Evolutionary conservation across 2,329 filamentous ascomycete species (phyloP).

Genomic region (Pseudogymnoascus sp.): DNA sequence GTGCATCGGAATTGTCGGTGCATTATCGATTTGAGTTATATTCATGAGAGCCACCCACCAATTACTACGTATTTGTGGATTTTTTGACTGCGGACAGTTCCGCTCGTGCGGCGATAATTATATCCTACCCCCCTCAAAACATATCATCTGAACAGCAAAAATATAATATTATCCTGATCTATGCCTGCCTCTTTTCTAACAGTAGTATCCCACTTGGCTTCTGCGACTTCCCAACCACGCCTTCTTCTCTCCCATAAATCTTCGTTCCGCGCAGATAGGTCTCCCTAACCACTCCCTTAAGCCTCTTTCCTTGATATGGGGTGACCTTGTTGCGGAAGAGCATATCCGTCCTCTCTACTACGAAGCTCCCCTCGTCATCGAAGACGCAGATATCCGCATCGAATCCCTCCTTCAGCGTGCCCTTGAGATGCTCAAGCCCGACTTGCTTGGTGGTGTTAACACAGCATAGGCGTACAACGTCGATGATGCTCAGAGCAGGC

Average conservation of each 20-base stretch:
- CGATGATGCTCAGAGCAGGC: conserved; percentile 47
- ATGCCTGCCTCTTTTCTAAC: conserved; percentile 34
- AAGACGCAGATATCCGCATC: conserved; percentile 91
- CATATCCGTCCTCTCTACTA: conserved; percentile 69
- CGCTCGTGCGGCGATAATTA: neutral
- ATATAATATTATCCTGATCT: neutral
- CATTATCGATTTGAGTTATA: neutral
- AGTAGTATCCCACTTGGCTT: conserved; percentile 40
- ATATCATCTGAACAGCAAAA: conserved; percentile 1
- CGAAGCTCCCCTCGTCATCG: conserved; percentile 73
- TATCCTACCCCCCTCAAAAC: neutral
- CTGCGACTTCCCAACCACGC: conserved; percentile 41
- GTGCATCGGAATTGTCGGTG: neutral
- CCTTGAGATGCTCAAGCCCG: conserved; percentile 71
- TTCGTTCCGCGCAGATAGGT: conserved; percentile 28
- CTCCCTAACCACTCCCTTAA: conserved; percentile 40
- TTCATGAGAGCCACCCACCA: neutral
- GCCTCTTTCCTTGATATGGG: conserved; percentile 49
- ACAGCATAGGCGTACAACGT: conserved; percentile 79
- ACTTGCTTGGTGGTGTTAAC: conserved; percentile 83
- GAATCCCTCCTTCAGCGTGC: conserved; percentile 69
- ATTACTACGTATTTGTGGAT: neutral
- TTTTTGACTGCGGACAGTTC: neutral
- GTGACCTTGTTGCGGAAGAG: conserved; percentile 44
- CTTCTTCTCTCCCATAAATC: conserved; percentile 24